These are phyloP conservation scores for Sugiyamaella paludigena DNA, from an alignment of 1,139 yeast genomes.

Conservation along the genomic window DNA sequence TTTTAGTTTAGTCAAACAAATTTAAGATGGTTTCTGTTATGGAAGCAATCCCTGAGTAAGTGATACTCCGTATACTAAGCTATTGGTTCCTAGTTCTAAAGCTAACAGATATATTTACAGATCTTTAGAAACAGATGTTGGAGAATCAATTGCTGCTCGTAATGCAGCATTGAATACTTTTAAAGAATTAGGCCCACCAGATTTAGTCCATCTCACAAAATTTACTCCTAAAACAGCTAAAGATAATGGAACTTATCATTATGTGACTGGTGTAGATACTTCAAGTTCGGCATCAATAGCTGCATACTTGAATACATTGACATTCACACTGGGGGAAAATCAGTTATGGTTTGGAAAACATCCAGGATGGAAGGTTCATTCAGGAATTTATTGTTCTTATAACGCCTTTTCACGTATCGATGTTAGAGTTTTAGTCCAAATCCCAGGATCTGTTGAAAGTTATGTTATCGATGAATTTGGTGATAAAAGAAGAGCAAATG, in stretches of 20 bases:
- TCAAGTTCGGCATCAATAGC: conserved; percentile 60
- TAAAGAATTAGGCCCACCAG: conserved; percentile 81
- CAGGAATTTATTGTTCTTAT: conserved; percentile 65
- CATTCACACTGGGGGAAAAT: conserved; percentile 54
- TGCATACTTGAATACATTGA: conserved; percentile 73
- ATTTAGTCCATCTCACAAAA: conserved; percentile 68
- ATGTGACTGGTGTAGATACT: conserved; percentile 64
- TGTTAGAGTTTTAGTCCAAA: conserved; percentile 63
- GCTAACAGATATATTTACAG: conserved; percentile 26
- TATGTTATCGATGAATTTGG: conserved; percentile 58
- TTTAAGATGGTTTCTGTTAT: conserved; percentile 9
- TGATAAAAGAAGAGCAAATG: conserved; percentile 39
- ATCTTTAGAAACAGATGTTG: conserved; percentile 47
- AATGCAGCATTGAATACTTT: conserved; percentile 46
- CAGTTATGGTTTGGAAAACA: conserved; percentile 75
- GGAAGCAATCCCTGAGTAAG: conserved; percentile 37
- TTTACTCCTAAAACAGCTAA: conserved; percentile 44
- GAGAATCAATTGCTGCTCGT: conserved; percentile 52
- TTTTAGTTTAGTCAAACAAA: neutral
- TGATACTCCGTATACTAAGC: conserved; percentile 11
- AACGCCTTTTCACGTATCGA: conserved; percentile 69
- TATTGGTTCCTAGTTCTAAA: too few species aligned
- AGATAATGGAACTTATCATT: conserved; percentile 59
- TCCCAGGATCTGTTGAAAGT: conserved; percentile 81
- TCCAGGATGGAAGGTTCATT: conserved; percentile 72